Evolutionary conservation across 208 protist genomes (phyloP).

Genomic region (Vickermania ingenoplastis): DNA sequence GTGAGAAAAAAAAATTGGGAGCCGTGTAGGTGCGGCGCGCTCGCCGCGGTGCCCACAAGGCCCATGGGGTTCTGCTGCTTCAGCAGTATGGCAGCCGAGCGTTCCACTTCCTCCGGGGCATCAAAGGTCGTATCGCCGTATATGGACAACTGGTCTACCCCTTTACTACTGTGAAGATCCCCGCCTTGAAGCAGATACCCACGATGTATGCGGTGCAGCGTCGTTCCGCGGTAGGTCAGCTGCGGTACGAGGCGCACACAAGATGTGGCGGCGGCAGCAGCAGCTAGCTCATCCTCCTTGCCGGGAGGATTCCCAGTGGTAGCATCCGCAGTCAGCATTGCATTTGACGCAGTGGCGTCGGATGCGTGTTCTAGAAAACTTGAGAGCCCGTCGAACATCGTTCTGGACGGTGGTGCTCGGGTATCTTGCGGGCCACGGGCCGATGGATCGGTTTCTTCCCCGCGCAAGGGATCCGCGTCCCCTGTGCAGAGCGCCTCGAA

Average conservation of each 20-base stretch:
- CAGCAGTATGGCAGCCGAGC: constrained; percentile 14
- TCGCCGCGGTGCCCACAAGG: constrained; percentile 97
- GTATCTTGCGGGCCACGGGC: too few species aligned
- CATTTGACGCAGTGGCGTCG: too few species aligned
- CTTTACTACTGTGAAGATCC: constrained; percentile 74
- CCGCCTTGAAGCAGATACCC: constrained; percentile 91
- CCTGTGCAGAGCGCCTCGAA: constrained; percentile 86
- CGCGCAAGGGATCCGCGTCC: constrained; percentile 25
- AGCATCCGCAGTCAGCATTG: too few species aligned
- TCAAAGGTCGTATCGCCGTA: constrained; percentile 90
- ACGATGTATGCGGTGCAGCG: constrained; percentile 89
- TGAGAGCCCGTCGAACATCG: too few species aligned
- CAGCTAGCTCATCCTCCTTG: too few species aligned
- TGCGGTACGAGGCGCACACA: constrained; percentile 71
- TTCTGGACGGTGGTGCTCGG: too few species aligned
- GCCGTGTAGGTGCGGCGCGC: constrained; percentile 94
- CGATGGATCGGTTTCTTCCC: neutral
- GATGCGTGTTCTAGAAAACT: neutral
- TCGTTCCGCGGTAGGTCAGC: constrained; percentile 83
- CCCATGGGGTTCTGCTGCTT: constrained; percentile 60
- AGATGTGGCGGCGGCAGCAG: constrained; percentile 54
- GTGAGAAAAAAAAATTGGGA: constrained; percentile 91
- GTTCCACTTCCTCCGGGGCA: constrained; percentile 92
- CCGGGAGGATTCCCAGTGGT: too few species aligned
- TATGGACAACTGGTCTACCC: constrained; percentile 94